Evolutionary conservation across 163 green algal species (phyloP), one percentile per base, ranked within the genome.

Genomic region (Scenedesmus sp.): DNA sequence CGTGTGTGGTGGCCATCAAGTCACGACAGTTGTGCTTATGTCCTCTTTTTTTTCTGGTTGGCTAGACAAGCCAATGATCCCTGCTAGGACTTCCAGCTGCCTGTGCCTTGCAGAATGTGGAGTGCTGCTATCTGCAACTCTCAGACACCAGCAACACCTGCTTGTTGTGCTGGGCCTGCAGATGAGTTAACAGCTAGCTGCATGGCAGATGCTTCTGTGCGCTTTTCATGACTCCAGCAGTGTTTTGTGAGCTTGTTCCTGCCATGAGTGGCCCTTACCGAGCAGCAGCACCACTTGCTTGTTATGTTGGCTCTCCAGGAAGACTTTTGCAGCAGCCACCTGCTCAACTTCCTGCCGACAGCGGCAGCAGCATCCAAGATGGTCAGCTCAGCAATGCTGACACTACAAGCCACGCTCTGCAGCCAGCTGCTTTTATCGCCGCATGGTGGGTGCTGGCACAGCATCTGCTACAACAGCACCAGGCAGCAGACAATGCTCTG

Each of bases 231-330:
- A 53, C 46, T 10, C 46, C 7, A 51, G 78, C 4, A 35, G 4
- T 84, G 15, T 10, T 46, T 15, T 30, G 15, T 40, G 65, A 10
- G 26, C 15, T 35, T 1, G 10, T 78, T 24, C 26, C 65, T 81
- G 30, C 30, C 35, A 70, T 20, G 7, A n/a, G 20, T 46, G 76
- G 24, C 35, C 3, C 82, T 76, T 53, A 87, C 82, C 82, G 16
- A 87, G 51, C 51, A 87, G 82, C 82, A 73, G 26, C 35, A 87
- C 82, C 1, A 87, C 82, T 18, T 72, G 82, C 82, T 51, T 76
- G 51, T 49, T 15, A 26, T 76, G 82, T 13, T 51, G 35, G 22
- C 73, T 15, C 33, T 68, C 81, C 82, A 87, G 18, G 53, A 51
- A 87, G 12, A 20, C 46, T 12, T 53, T 51, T 30, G 82, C 82